Conservation (phyloP, 164 flowering plant genomes). For the Macadamia tetraphylla region DNA sequence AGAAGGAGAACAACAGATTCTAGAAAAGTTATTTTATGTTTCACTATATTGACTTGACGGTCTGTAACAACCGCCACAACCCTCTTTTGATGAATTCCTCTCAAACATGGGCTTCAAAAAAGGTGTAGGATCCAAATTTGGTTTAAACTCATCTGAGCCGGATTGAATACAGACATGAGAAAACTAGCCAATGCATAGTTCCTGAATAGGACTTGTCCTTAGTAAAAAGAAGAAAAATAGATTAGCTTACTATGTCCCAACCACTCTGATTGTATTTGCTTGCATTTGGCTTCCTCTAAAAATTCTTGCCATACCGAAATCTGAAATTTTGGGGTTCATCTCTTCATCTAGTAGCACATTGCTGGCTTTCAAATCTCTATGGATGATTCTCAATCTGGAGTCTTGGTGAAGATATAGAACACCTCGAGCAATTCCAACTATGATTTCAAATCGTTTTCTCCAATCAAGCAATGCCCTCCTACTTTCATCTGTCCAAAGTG, state of each 20-base stretch:
- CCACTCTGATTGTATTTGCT: conserved; percentile 50
- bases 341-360: conserved; percentile 56
- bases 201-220: not conserved
- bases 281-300: conserved; percentile 49
- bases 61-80: too few relatives aligned
- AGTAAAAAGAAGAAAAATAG: not conserved
- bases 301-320: conserved; percentile 70
- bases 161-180: not conserved
- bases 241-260: conserved; percentile 66
- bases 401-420: conserved; percentile 69
- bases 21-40: too few relatives aligned
- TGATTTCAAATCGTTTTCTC: conserved; percentile 50
- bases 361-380: conserved; percentile 70
- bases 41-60: too few relatives aligned
- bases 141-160: not conserved
- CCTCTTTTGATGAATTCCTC: not conserved
- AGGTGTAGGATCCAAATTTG: not conserved
- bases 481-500: conserved; percentile 20
- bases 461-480: conserved; percentile 36
- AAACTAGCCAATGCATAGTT: not conserved
- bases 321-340: conserved; percentile 66
- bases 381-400: conserved; percentile 61
- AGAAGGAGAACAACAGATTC: not conserved
- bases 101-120: not conserved
- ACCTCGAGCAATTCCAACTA: conserved; percentile 68